Base-by-base conservation (phyloP, 1,284 basidiomycete species). In the Crucibulum parvulum region DNA sequence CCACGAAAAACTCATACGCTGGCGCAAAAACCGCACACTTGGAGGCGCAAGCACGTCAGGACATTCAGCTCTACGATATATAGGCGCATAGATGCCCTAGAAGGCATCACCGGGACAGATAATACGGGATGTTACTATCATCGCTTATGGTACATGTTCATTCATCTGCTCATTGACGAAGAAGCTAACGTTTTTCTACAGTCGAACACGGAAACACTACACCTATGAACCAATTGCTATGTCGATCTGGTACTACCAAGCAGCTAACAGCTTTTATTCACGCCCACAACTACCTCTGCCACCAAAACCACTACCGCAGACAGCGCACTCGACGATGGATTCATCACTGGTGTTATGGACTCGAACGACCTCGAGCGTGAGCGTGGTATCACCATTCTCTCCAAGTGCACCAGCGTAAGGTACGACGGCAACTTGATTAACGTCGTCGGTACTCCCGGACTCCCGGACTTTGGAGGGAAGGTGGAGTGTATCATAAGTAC, bases 381-480 rank as follows among this genome's bases (percentile, higher is more conserved):
- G 60, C 80, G 81, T 2, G 81, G 81, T n/a, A 83, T 83, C 51
- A 83, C 81, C 16, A 83, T 83, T 62, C 71, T 83, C 34, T 82
- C 81, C 0, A 82, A 83, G 66, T 82, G 80, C 67, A 82, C 81
- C 7, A 80, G 77, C 47, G 75, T 82, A 37, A 73, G 69, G 48
- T 82, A 81, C 59, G 73, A 77, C 34, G 77, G 75, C 3, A 75
- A 76, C 57, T 68, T 81, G 10, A 81, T 83, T 57, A 83, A 82
- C 57, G 82, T 83, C 58, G 81, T 82, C 54, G 81, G 82, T 62
- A 83, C 81, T 0, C 81, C 81, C 0, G 81, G 81, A 62, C 81
- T 82, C 67, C 81, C 81, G 10, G 81, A 83, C 62, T 83, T 83
- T 69, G 81, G 81, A 51, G 81, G 81, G 34, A 81, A 83, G 65